Base-by-base conservation (phyloP, 352 stramenopile species). In the Pythium grandisporangium region DNA sequence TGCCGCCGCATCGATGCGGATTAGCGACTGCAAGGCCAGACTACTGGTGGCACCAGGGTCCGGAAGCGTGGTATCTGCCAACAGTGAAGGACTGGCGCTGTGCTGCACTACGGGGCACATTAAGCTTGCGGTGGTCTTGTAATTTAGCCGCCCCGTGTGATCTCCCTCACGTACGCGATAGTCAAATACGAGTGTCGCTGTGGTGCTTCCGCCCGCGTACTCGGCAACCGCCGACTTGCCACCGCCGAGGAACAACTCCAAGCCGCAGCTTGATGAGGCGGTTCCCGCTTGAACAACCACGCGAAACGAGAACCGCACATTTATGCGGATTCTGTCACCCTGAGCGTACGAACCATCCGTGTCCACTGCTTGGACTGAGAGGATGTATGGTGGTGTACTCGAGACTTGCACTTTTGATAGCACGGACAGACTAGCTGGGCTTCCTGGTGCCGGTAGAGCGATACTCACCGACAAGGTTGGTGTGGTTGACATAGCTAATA, bases 131-230 rank as follows among this genome's bases (percentile, higher is more conserved):
- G 44, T 38, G 17, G 51, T 58, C n/a, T 41, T 29, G 30, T 87
- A 89, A 20, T 78, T 76, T 2, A 93, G 59, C 3, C 37, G 49
- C 0, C 63, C 48, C 0, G 70, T 43, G 4, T 59, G 65, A 42
- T 93, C 80, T 2, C 66, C 71, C 2, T 21, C 5, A 11, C 52
- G 39, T 2, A 93, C 55, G 1, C 30, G 56, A 44, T 87, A 91
- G 16, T 50, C 40, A 40, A 93, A 93, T 6, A 67, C 48, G 0
- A 91, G 48, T 7, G 47, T 30, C 5, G 48, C 47, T 0, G 75
- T 76, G 1, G 53, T 61, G 1, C 64, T 77, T 3, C 77, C 77
- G 5, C 77, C 70, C 17, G 55, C 29, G 29, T 83, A 87, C 1
- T 23, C 21, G 0, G 80, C 77, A 22, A 47, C 46, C 8, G 61